Base-by-base conservation (phyloP, 1,284 basidiomycete genomes). In the Ceratobasidium sp. region DNA sequence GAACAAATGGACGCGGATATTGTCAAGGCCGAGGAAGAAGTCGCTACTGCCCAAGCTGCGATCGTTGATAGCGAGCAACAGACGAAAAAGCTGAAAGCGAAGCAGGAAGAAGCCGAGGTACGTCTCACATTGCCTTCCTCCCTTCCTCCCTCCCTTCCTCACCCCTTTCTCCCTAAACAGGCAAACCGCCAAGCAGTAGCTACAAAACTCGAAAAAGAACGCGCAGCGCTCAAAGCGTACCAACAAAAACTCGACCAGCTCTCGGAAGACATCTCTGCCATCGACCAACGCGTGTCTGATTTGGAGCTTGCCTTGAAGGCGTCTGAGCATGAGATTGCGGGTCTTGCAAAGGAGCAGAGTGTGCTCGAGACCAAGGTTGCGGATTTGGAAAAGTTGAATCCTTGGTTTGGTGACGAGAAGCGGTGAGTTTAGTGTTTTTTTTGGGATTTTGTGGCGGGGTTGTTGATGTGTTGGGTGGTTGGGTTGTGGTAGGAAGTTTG, bases 391-490 rank as follows among this genome's bases (percentile, higher is more conserved):
- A 92, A 93, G 82, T 91, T 93, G 83, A 91, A 94, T 82, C 90
- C 93, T 0, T 99, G 98, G 97, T 98, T 99, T 80, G 83, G 84
- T 13, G 92, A 96, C 68, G 97, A 99, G 83, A 90, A 92, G 81
- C 89, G 93, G 95, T 97, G 82, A 82, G 94, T 89, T 2, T 72
- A 75, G 70, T 13, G 46, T 49, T 49, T 13, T 28, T 42, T 26
- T 39, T 40, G 13, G 10, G 9, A 33, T 33, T 33, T 33, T 33
- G 33, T 33, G 33, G 33, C 4, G 33, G 33, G 33, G 33, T 1
- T 46, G 40, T 26, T 18, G 1, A 13, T 49, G 46, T 10, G 46
- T 49, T 2, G 1, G 1, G 12, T 49, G 18, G 1, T 10, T 1
- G 33, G 26, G 58, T 18, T 46, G 10, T 79, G 26, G 40, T 79